Percentiles rank a stretch among this genome's conserved stretches.
Conservation (phyloP, 2,329 filamentous ascomycete species). For the Trichoderma atrobrunneum region DNA sequence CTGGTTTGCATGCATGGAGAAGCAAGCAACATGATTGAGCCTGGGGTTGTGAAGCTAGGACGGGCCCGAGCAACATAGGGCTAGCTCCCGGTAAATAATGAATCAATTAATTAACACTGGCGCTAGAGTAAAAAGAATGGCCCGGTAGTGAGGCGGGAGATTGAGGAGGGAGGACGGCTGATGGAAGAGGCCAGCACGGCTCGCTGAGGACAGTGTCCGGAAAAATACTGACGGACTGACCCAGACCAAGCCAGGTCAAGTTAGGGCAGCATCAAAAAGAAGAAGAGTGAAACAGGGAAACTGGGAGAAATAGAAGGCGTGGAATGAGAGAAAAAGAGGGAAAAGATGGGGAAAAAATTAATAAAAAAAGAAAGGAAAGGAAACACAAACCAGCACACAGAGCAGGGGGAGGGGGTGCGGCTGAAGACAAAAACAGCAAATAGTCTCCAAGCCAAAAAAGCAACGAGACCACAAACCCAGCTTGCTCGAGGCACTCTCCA, state of each 20-base stretch:
- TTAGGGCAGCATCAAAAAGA: not conserved
- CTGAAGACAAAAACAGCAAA: not conserved
- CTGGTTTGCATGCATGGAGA: constrained; percentile 17
- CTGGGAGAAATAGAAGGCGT: not conserved
- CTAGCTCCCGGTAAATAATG: constrained; percentile 5
- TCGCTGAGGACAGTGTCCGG: not conserved
- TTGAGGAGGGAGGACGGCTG: not conserved
- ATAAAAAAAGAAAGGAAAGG: not conserved
- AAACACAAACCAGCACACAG: not conserved
- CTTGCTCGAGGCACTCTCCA: constrained; percentile 5
- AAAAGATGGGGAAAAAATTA: not conserved
- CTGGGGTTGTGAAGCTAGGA: constrained; percentile 16
- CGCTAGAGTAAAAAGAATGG: not conserved
- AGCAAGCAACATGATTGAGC: constrained; percentile 14
- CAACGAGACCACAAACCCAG: not conserved
- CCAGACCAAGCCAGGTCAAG: not conserved
- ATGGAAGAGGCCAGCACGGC: not conserved
- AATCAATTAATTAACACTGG: constrained; percentile 2
- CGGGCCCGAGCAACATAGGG: constrained; percentile 17
- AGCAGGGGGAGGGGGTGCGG: constrained; percentile 1
- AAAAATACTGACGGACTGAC: not conserved
- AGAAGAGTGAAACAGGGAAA: not conserved
- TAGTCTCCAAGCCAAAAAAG: not conserved
- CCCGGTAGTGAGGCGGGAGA: not conserved
- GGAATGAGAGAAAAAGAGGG: not conserved